phyloP scores from a whole-genome alignment of 257 asterid species.

The Echium plantagineum region DNA sequence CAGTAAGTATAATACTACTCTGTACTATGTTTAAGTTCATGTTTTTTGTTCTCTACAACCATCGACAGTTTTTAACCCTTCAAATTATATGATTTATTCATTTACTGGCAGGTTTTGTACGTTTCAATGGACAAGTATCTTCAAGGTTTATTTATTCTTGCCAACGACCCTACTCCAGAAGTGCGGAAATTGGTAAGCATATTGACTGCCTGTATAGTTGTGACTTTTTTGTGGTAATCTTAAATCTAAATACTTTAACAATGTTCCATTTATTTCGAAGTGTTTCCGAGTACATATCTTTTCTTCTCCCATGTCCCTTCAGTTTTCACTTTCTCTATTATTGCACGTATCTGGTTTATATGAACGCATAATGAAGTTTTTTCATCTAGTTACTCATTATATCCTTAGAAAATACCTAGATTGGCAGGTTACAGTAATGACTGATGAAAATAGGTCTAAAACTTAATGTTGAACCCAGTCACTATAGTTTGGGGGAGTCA shows the following conservation, averaged over 20 bases:
- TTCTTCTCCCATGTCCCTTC: background rate
- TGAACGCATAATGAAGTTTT: no score
- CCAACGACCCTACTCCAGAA: conserved; percentile 70
- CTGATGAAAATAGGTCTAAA: background rate
- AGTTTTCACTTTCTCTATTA: background rate
- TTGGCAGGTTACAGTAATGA: background rate
- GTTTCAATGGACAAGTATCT: conserved; percentile 78
- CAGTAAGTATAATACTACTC: conserved; percentile 37
- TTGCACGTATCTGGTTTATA: no score
- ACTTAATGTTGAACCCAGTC: background rate
- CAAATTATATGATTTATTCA: conserved; percentile 1
- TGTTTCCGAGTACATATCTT: background rate
- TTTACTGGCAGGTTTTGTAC: conserved; percentile 42
- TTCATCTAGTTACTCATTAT: background rate
- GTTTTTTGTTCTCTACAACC: conserved; percentile 6
- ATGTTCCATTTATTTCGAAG: background rate
- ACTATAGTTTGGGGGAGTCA: background rate
- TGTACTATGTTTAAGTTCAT: background rate
- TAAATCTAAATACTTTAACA: background rate
- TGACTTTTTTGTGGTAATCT: background rate
- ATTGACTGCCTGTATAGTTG: background rate
- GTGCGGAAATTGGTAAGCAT: conserved; percentile 86
- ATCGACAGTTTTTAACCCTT: conserved; percentile 5
- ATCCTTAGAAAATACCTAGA: background rate
- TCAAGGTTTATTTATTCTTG: conserved; percentile 86